These are phyloP conservation scores for Labyrinthula sp. DNA, from an alignment of 352 stramenopile species.

Conservation along the genomic window DNA sequence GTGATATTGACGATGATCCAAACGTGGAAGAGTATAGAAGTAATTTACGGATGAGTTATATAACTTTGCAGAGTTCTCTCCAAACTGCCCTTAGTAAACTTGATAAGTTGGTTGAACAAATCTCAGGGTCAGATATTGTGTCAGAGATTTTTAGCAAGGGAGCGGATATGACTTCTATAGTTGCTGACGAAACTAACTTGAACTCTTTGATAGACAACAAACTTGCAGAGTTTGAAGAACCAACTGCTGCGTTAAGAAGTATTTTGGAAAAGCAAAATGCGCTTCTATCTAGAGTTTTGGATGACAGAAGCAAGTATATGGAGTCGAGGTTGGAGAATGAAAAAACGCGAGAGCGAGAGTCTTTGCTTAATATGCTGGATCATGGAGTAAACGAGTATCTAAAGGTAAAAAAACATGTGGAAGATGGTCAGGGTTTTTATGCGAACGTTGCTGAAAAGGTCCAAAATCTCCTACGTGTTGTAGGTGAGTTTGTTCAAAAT, in stretches of 20 bases:
- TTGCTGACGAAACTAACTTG: conserved; percentile 2
- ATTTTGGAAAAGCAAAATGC: conserved; percentile 5
- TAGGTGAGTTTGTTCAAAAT: too few relatives aligned
- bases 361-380: too few relatives aligned
- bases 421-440: too few relatives aligned
- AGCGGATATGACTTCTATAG: not conserved
- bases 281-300: conserved; percentile 9
- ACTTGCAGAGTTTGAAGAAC: conserved; percentile 7
- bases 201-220: conserved; percentile 7
- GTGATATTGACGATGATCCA: conserved; percentile 8
- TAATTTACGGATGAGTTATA: conserved; percentile 15
- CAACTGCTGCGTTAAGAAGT: conserved; percentile 4
- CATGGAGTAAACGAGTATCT: too few relatives aligned
- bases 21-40: conserved; percentile 11
- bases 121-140: conserved; percentile 1
- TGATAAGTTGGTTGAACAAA: conserved; percentile 18
- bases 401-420: too few relatives aligned
- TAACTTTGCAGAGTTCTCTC: conserved; percentile 3
- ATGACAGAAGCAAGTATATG: conserved; percentile 12
- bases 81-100: conserved; percentile 12
- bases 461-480: too few relatives aligned
- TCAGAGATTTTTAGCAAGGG: conserved; percentile 4
- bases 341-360: too few relatives aligned
- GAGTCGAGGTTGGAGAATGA: too few relatives aligned
- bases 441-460: too few relatives aligned